Evolutionary conservation across 1,284 basidiomycete genomes (phyloP).

Genomic region (Trametes versicolor): DNA sequence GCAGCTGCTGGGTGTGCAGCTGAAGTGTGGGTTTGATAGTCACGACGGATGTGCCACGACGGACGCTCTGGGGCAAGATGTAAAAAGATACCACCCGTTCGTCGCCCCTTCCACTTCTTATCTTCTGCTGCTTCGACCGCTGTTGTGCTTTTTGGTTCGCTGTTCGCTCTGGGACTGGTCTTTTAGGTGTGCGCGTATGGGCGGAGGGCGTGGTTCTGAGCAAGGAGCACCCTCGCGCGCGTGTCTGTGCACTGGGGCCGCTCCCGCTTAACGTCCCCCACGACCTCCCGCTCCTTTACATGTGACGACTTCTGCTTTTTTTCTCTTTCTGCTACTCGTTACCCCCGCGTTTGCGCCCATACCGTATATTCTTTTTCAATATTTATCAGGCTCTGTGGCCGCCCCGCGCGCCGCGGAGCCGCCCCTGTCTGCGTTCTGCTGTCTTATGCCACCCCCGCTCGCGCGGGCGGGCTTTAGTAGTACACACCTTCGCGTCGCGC

Average conservation of each 20-base stretch:
- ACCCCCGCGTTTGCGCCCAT: constrained; percentile 18
- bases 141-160: constrained; percentile 26
- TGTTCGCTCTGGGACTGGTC: constrained; percentile 26
- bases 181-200: constrained; percentile 1
- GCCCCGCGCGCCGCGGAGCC: constrained; percentile 11
- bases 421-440: background rate
- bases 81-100: constrained; percentile 29
- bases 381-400: constrained; percentile 33
- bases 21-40: background rate
- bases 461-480: no score
- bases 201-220: constrained; percentile 8
- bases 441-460: background rate
- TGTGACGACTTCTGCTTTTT: constrained; percentile 15
- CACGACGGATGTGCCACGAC: background rate
- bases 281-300: constrained; percentile 31
- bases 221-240: constrained; percentile 6
- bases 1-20: background rate
- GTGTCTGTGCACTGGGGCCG: background rate
- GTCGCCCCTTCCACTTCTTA: background rate
- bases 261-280: constrained; percentile 23
- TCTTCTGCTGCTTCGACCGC: background rate
- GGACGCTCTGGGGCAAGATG: constrained; percentile 12
- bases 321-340: background rate
- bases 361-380: constrained; percentile 34
- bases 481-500: constrained; percentile 16